Percentiles rank a stretch among this genome's conserved stretches.
These are phyloP conservation scores for Neonectria sp. DNA, from an alignment of 2,329 filamentous ascomycete species.

Conservation along the genomic window DNA sequence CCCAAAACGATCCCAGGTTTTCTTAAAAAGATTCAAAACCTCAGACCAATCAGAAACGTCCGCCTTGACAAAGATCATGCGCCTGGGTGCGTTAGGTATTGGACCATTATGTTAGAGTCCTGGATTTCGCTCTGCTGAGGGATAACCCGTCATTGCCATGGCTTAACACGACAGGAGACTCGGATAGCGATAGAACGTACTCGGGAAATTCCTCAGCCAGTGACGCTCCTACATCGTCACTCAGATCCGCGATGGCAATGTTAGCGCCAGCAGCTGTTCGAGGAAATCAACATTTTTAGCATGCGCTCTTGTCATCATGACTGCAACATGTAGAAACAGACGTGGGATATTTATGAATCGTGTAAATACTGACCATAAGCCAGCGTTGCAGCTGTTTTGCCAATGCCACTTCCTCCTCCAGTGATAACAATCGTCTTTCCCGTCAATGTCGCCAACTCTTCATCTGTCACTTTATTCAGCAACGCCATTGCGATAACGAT, in stretches of 20 bases:
- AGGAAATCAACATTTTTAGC: neutral
- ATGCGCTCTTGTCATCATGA: neutral
- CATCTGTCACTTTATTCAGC: slow-evolving; percentile 2
- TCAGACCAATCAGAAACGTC: neutral
- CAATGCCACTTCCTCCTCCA: slow-evolving; percentile 6
- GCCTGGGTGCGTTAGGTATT: neutral
- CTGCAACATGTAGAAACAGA: neutral
- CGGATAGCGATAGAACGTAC: neutral
- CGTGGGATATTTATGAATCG: neutral
- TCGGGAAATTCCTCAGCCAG: neutral
- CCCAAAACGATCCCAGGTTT: slow-evolving; percentile 2
- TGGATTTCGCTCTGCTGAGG: too few relatives aligned
- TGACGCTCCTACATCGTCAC: neutral
- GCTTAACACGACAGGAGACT: neutral
- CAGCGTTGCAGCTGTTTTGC: neutral
- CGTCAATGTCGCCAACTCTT: neutral
- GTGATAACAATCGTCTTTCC: slow-evolving; percentile 4
- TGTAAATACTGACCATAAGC: neutral
- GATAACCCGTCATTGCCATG: too few relatives aligned
- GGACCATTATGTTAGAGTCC: too few relatives aligned
- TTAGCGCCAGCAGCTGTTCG: slow-evolving; percentile 5
- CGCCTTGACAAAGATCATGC: slow-evolving; percentile 4
- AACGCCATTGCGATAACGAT: neutral
- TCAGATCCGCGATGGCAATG: neutral
- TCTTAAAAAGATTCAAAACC: neutral